Base-by-base conservation (phyloP, 441 rosid genomes). In the Populus trichocarpa region DNA sequence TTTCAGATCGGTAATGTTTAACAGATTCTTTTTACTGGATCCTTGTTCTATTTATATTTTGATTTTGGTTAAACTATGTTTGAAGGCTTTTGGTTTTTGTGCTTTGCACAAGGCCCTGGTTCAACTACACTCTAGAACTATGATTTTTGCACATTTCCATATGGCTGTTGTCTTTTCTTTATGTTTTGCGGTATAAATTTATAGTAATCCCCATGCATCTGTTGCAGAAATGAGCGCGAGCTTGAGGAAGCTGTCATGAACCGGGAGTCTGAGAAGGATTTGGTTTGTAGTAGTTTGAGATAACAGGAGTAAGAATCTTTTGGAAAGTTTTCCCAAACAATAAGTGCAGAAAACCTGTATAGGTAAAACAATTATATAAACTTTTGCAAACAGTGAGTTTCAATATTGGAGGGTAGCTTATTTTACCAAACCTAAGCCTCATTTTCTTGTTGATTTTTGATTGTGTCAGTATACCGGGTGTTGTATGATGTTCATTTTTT, bases 381-480 rank as follows among this genome's bases (percentile, higher is more conserved):
- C 46, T n/a, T 46, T 73, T 70, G 79, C 71, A 70, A 53, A 68
- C 78, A 77, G 33, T 46, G 69, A 65, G 75, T 40, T 63, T 75
- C 66, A 14, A 77, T 26, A 68, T 74, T 69, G 75, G 65, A 35
- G 53, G 71, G 79, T 76, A 70, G 72, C 79, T 68, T 35, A 78
- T 28, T 74, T 40, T 77, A 76, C 80, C 83, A 71, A 33, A 82
- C 72, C 74, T 71, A 25, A 6, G 4, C 66, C 77, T 23, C 67
- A 71, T 81, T 36, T 73, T 30, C 53, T 70, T 23, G 50, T 72
- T 65, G 57, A 70, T 79, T 83, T 73, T 66, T 59, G 73, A 0
- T 76, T 57, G 20, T 85, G 74, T 72, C 66, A 46, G 73, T 74
- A 76, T 75, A 77, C 67, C 4, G 40, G 68, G 83, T 75, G 53